A percentile compares a stretch with the other conserved stretches of the same genome.
phyloP scores from a whole-genome alignment of 2,329 filamentous ascomycete genomes.

The Colletotrichum theobromicola region DNA sequence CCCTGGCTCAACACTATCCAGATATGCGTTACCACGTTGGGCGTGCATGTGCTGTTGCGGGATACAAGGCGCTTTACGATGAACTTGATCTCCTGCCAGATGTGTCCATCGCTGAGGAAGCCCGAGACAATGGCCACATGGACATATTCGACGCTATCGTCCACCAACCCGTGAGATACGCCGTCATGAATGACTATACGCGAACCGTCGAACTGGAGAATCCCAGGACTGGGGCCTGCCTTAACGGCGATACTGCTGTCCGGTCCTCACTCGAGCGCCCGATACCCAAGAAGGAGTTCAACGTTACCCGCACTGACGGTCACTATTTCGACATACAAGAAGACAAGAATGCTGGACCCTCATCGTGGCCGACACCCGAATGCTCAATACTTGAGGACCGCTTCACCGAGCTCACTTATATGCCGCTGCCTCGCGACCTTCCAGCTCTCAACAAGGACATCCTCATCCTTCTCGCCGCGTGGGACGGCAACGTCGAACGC shows the following conservation, averaged over 20 bases:
- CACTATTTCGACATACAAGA: conserved; percentile 32
- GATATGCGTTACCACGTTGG: conserved; percentile 41
- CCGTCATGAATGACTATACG: conserved; percentile 42
- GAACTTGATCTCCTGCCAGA: conserved; percentile 44
- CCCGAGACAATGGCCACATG: conserved; percentile 30
- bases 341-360: conserved; percentile 26
- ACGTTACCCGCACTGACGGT: neutral
- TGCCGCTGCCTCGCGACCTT: conserved; percentile 38
- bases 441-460: conserved; percentile 41
- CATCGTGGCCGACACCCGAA: neutral
- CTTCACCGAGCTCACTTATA: conserved; percentile 26
- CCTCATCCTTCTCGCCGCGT: conserved; percentile 41
- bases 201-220: conserved; percentile 20
- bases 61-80: conserved; percentile 37
- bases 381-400: neutral
- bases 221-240: neutral
- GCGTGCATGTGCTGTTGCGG: conserved; percentile 43
- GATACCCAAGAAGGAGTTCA: neutral
- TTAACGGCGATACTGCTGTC: conserved; percentile 42
- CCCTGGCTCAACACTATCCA: conserved; percentile 34
- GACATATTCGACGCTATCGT: conserved; percentile 38
- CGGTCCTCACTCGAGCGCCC: neutral
- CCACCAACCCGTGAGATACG: conserved; percentile 26
- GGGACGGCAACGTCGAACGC: conserved; percentile 42
- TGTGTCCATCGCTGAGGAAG: conserved; percentile 44